Base-by-base conservation (phyloP, 805 yeast genomes). In the Monosporozyma yasuniensis region DNA sequence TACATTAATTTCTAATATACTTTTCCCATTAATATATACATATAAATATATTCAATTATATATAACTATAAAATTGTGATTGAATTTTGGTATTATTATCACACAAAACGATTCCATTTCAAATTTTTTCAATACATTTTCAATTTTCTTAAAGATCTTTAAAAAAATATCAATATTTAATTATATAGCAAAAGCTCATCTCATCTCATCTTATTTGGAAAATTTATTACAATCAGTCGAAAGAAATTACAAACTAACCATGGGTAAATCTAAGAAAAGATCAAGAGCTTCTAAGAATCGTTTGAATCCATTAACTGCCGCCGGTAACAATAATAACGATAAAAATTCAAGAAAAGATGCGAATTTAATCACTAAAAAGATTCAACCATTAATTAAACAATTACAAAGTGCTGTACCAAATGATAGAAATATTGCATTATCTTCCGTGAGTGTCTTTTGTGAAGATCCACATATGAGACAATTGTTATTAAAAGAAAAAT, bases 241-340 rank as follows among this genome's bases (percentile, higher is more conserved):
- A 4, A 25, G n/a, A n/a, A n/a, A n/a, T n/a, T n/a, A 25, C 27
- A 25, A 4, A 25, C 16, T 54, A 34, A 21, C 21, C 19, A 85
- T 85, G 95, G 95, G 85, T 45, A 85, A 84, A 67, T 75, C 85
- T 39, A 85, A 83, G 74, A 83, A 79, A 64, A 79, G 79, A 64
- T 77, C 82, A 2, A 78, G 77, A 69, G 67, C 75, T 2, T 71
- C 81, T 0, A 61, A 64, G 47, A 63, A 66, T 25, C 69, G 72
- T 54, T 58, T 62, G 16, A 69, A 65, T 50, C 75, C 73, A 14
- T 54, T 68, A 21, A 60, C 58, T 3, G 54, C 56, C 23, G 53
- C 53, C 30, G 35, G 16, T 5, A 57, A 55, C 11, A 54, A 53
- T 3, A 53, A 54, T 37, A 53, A 54, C 35, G 58, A 56, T 9